Percentiles rank a stretch among this genome's conserved stretches.
These are phyloP conservation scores for Colletotrichum liriopes DNA, from an alignment of 2,329 filamentous ascomycete species.

Conservation along the genomic window DNA sequence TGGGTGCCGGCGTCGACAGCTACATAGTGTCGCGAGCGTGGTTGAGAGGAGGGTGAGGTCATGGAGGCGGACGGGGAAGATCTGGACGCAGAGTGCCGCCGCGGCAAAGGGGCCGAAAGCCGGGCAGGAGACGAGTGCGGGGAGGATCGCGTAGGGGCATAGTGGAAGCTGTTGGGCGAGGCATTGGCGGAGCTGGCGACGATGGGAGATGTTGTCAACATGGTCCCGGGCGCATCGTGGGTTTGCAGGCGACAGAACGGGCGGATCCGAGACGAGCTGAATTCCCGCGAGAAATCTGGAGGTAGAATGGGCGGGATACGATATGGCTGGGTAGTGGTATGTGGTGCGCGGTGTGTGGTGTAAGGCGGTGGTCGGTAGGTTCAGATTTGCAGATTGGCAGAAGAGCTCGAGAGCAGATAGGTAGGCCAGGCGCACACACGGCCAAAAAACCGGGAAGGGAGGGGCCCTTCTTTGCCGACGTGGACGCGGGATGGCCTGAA, in stretches of 20 bases:
- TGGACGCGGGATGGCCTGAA: background rate
- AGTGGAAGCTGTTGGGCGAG: conserved; percentile 66
- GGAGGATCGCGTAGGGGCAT: conserved; percentile 63
- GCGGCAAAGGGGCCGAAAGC: conserved; percentile 58
- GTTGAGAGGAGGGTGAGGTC: conserved; percentile 48
- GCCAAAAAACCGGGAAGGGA: conserved; percentile 27
- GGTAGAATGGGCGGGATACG: conserved; percentile 1
- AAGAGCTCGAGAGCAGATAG: conserved; percentile 32
- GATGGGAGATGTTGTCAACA: conserved; percentile 73
- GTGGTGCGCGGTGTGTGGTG: conserved; percentile 8
- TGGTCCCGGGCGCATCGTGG: conserved; percentile 67
- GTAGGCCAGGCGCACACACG: conserved; percentile 2
- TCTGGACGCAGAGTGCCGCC: conserved; percentile 54
- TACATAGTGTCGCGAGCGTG: conserved; percentile 59
- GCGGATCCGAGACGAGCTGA: conserved; percentile 17
- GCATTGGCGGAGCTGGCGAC: conserved; percentile 66
- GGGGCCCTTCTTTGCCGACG: conserved; percentile 19
- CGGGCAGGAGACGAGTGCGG: conserved; percentile 59
- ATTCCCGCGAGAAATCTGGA: conserved; percentile 10
- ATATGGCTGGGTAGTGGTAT: background rate
- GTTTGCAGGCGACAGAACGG: conserved; percentile 19
- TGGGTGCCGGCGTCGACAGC: conserved; percentile 64
- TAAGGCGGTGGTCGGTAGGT: conserved; percentile 9
- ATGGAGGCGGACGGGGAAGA: conserved; percentile 52
- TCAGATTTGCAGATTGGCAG: conserved; percentile 36